Base-by-base conservation (phyloP, 1,139 yeast species). In the Suhomyces panamericanus region DNA sequence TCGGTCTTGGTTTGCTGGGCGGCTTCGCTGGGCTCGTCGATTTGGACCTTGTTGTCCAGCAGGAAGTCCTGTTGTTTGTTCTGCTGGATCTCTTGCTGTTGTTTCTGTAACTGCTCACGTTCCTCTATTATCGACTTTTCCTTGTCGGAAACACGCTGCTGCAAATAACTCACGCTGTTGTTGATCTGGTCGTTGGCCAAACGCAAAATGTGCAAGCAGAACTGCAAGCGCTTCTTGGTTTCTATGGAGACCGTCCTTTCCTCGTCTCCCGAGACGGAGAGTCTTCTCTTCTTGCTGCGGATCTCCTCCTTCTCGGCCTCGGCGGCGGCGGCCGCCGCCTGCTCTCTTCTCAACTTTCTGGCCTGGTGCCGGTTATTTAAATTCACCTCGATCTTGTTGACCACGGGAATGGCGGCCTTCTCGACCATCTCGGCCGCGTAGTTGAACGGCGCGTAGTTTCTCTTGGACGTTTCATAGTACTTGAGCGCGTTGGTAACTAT, bases 161-260 rank as follows among this genome's bases (percentile, higher is more conserved):
- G 91, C 41, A 87, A 70, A 45, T 73, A 76, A 44, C 67, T 67
- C n/a, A 87, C 85, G 57, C 85, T 85, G 34, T 75, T 65, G 32
- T 81, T 81, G 26, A 88, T 75, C 49, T 83, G 85, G 50, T 81
- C 84, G 58, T 86, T 88, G 8, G 96, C 96, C 38, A 87, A 73
- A 58, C 85, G 81, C 48, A 88, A 70, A 49, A 89, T 69, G 49
- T 85, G 88, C 45, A 88, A 70, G 54, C 95, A 84, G 47, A 88
- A 83, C 41, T 87, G 80, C 42, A 88, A 64, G 49, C 89, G 75
- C 53, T 81, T 82, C 50, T 83, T 81, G 3, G 90, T 83, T 56
- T 87, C 95, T 42, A 75, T 72, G 1, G 85, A 75, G 57, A 80
- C 66, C 14, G 58, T 27, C 24, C 44, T 42, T 15, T 44, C 48